Evolutionary conservation across 1,284 basidiomycete genomes (phyloP), one percentile per base, ranked within the genome.

Genomic region (Sporisorium sorghi): DNA sequence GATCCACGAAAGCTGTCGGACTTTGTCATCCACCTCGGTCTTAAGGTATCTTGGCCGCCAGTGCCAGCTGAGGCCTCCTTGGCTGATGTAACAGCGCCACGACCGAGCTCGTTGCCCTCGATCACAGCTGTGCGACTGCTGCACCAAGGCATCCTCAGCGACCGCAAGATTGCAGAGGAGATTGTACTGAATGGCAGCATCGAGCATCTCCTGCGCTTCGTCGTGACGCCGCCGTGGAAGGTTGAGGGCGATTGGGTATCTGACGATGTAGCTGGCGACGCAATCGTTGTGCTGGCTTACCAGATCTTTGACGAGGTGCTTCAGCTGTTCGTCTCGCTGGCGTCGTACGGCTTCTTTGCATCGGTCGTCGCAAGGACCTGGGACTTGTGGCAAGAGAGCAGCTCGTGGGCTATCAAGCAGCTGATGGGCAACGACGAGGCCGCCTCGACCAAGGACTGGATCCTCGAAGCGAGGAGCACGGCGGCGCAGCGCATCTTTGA

Each of bases 311-410:
- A 67, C 48, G 57, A 57, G 17, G 57, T 71, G 19, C 64, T 97
- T n/a, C 86, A 86, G 1, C 86, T 94, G 11, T 94, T 92, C 84
- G 79, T 86, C 0, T 82, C 86, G 0, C 87, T 97, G 5, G 93
- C 90, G 0, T 87, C 88, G 2, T 97, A 96, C 75, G 94, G 94
- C 0, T 81, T 95, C 3, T 91, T 89, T 2, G 89, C 89, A 0
- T 89, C 90, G 1, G 86, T 89, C 21, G 87, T 87, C 35, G 87
- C 88, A 14, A 87, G 79, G 15, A 62, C 68, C 1, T 77, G 73
- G 64, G 46, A 49, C 8, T 28, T 68, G 12, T 71, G 78, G 62
- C 65, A 67, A 12, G 58, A 65, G n/a, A 46, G 67, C 21, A 68
- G 65, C 26, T 15, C 56, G 0, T 78, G 78, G 77, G 76, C 71